phyloP scores from a whole-genome alignment of 139 green algal genomes.

The Mychonastes homosphaera region DNA sequence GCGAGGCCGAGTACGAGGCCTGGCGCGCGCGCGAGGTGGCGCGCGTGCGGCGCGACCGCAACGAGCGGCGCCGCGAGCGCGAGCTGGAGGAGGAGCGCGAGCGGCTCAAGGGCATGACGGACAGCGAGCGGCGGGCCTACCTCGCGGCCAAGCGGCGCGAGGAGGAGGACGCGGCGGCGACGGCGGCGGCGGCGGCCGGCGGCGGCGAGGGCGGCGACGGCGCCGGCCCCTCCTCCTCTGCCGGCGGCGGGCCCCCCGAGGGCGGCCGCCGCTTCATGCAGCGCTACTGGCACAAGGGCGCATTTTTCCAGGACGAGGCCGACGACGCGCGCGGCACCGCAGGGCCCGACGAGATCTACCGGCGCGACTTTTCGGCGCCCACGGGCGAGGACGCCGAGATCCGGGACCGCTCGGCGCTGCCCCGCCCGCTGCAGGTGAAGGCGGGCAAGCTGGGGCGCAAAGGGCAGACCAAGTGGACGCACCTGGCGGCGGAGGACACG shows the following conservation, averaged over 20 bases:
- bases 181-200: constrained; percentile 18
- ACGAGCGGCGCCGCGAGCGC: constrained; percentile 26
- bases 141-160: constrained; percentile 58
- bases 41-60: constrained; percentile 14
- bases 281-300: constrained; percentile 98
- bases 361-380: constrained; percentile 72
- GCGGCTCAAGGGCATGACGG: constrained; percentile 68
- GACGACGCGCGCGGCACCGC: constrained; percentile 42
- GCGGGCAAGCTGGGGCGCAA: constrained; percentile 73
- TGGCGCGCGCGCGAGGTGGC: neutral
- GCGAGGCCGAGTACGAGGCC: constrained; percentile 25
- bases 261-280: constrained; percentile 83
- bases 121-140: constrained; percentile 63
- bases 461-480: constrained; percentile 88
- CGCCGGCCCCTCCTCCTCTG: neutral
- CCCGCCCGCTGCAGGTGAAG: constrained; percentile 79
- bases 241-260: constrained; percentile 31
- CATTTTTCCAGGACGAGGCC: constrained; percentile 75
- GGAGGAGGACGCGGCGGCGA: too few species aligned
- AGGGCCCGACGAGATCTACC: constrained; percentile 50
- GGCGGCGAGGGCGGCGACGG: neutral
- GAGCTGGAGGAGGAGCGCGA: constrained; percentile 47
- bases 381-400: constrained; percentile 84
- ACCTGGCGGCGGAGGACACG: constrained; percentile 83
- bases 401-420: constrained; percentile 84